phyloP scores from a whole-genome alignment of 179 eudicot genomes.

The Amaranthus tricolor region DNA sequence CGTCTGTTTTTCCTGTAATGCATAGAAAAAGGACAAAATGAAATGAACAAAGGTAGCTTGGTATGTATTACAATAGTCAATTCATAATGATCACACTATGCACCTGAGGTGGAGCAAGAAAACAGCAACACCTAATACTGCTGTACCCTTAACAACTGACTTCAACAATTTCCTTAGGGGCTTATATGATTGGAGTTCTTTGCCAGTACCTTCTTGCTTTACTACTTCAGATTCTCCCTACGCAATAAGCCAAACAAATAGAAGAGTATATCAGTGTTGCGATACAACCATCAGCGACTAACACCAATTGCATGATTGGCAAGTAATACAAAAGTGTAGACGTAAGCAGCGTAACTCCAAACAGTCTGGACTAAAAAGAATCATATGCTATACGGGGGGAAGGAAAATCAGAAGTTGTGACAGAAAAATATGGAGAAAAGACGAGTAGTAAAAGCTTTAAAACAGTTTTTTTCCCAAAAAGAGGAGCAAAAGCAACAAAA shows the following conservation, averaged over 20 bases:
- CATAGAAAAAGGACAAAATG: conserved; percentile 4
- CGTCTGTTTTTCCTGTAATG: conserved; percentile 32
- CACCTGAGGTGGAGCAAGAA: conserved; percentile 65
- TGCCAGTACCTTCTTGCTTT: conserved; percentile 12
- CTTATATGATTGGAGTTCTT: conserved; percentile 29
- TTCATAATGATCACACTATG: conserved; percentile 5
- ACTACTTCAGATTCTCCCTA: conserved; percentile 24
- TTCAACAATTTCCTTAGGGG: conserved; percentile 43
- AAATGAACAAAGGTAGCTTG: neutral
- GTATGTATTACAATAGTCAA: neutral
- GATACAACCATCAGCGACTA: neutral
- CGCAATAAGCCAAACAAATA: neutral
- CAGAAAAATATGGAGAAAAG: neutral
- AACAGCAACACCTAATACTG: conserved; percentile 53
- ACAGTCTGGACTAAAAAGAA: neutral
- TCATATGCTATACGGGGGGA: too few relatives aligned
- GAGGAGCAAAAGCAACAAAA: neutral
- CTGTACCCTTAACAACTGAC: conserved; percentile 60
- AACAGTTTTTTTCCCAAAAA: neutral
- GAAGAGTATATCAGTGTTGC: neutral
- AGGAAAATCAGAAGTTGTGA: too few relatives aligned
- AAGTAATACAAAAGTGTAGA: neutral
- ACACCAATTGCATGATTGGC: neutral
- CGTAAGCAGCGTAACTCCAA: neutral
- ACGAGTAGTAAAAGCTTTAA: too few relatives aligned